phyloP scores from a whole-genome alignment of 192 early-diverging fungal species.

The Geranomyces variabilis region DNA sequence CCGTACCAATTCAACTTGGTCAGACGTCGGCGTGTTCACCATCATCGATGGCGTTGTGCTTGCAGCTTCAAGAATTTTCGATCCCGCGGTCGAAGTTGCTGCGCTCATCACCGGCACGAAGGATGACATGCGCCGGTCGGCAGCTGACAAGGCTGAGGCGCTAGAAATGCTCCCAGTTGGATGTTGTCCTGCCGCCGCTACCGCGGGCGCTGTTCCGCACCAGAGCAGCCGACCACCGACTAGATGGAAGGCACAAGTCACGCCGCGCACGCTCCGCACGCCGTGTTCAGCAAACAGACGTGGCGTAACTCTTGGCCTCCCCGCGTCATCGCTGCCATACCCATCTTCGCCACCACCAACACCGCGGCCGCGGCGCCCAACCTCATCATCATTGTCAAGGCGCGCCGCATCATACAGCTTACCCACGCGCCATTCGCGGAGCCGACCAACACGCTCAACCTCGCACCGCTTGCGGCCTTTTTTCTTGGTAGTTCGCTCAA shows the following conservation, averaged over 20 bases:
- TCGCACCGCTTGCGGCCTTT: slow-evolving; percentile 8
- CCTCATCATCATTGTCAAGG: background rate
- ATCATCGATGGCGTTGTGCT: background rate
- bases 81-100: no score
- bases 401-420: background rate
- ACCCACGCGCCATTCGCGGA: slow-evolving; percentile 18
- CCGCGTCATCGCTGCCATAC: no score
- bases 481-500: slow-evolving; percentile 8
- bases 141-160: no score
- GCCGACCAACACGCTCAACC: background rate
- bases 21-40: background rate
- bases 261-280: background rate
- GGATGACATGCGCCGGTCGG: no score
- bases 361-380: background rate
- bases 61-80: no score
- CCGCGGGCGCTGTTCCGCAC: background rate
- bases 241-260: background rate
- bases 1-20: background rate
- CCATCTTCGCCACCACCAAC: background rate
- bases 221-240: slow-evolving; percentile 3
- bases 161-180: no score
- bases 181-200: no score
- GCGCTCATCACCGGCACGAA: no score
- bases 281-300: slow-evolving; percentile 7
- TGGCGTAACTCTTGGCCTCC: no score